Percentiles rank a stretch among this genome's conserved stretches.
These are phyloP conservation scores for Isochrysis galbana DNA, from an alignment of 78 protist species.

Conservation along the genomic window DNA sequence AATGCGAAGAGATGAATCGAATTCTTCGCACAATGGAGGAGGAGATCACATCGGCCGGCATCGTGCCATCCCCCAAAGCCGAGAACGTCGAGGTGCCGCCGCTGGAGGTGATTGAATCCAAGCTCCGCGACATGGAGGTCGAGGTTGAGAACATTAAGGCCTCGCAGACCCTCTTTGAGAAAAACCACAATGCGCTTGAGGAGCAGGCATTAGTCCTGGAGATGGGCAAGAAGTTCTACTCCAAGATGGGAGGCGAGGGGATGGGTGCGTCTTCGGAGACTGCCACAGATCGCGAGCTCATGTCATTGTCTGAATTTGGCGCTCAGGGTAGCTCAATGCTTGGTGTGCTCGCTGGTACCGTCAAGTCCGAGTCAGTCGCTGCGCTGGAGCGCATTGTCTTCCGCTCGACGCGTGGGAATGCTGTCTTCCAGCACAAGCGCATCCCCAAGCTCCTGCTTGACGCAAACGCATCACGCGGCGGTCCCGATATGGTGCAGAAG, in stretches of 20 bases:
- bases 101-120: neutral
- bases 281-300: neutral
- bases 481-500: neutral
- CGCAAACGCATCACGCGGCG: neutral
- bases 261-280: neutral
- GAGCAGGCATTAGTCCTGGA: neutral
- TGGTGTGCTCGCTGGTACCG: neutral
- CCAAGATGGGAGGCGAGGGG: neutral
- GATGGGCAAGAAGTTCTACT: neutral
- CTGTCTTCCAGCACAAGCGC: neutral
- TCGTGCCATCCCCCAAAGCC: neutral
- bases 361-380: neutral
- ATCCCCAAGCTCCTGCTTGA: neutral
- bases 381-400: neutral
- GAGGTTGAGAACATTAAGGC: neutral
- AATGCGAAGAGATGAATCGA: neutral
- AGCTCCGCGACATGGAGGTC: neutral
- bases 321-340: neutral
- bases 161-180: neutral
- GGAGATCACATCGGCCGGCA: neutral
- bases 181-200: neutral
- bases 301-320: neutral
- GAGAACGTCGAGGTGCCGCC: neutral
- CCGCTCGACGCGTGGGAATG: slow-evolving; percentile 28
- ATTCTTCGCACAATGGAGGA: neutral